Evolutionary conservation across 2,329 filamentous ascomycete species (phyloP).

Genomic region (Xylariales sp.): DNA sequence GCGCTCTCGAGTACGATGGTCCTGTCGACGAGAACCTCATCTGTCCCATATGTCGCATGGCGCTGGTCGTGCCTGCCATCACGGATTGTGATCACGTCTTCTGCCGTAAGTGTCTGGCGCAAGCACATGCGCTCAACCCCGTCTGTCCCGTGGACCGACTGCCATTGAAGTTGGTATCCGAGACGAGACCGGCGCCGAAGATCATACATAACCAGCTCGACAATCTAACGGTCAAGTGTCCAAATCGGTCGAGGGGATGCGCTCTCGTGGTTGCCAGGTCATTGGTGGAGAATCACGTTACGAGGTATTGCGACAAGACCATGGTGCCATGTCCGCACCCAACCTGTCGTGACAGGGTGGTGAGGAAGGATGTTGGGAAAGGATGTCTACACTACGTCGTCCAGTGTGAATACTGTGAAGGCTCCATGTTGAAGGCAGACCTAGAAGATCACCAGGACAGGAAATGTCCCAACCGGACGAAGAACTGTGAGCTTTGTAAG

Average conservation of each 20-base stretch:
- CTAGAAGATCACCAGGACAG: constrained; percentile 38
- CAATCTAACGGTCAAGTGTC: constrained; percentile 53
- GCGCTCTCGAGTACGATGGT: constrained; percentile 38
- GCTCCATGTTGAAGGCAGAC: constrained; percentile 42
- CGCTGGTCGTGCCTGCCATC: constrained; percentile 56
- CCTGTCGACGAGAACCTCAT: constrained; percentile 42
- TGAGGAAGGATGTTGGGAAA: constrained; percentile 44
- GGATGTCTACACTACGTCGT: constrained; percentile 51
- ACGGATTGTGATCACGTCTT: constrained; percentile 63
- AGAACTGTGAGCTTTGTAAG: constrained; percentile 46
- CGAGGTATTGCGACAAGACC: constrained; percentile 51
- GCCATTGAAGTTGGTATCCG: constrained; percentile 28
- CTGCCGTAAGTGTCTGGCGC: constrained; percentile 52
- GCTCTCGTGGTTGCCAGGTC: constrained; percentile 45
- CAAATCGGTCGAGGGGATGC: constrained; percentile 49
- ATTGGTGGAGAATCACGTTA: constrained; percentile 51
- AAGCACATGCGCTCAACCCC: constrained; percentile 36
- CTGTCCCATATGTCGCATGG: constrained; percentile 54
- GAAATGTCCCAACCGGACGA: constrained; percentile 42
- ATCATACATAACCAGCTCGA: constrained; percentile 59
- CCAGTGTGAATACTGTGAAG: constrained; percentile 50
- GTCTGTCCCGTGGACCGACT: constrained; percentile 57
- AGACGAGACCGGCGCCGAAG: constrained; percentile 30
- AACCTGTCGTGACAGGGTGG: constrained; percentile 46
- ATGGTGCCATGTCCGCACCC: constrained; percentile 51